Evolutionary conservation across 1,284 basidiomycete genomes (phyloP), one percentile per base, ranked within the genome.

Genomic region (Ganoderma lucidum): DNA sequence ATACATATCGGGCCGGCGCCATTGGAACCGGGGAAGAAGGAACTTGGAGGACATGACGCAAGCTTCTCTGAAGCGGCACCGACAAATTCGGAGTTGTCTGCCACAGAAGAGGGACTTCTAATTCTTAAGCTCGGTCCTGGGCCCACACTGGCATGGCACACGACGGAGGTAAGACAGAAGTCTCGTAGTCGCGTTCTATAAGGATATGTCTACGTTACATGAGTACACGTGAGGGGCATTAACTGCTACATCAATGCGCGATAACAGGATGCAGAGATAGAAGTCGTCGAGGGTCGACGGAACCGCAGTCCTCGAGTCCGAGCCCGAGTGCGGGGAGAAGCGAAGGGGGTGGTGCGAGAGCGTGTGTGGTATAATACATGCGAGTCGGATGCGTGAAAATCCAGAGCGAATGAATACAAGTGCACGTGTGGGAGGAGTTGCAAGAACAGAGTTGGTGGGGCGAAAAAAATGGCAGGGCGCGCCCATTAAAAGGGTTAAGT

Each of bases 331-430:
- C 45, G 17, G 45, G 45, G 6, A 2, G 53, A 32, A 30, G 15
- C 53, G 30, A 35, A 56, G 53, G 6, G 53, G 15, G 53, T 8
- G 45, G 6, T 6, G 45, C 2, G 45, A 9, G 45, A 10, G 53
- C 0, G n/a, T 5, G 56, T 10, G 17, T 59, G 35, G 35, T 59
- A 59, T 39, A 39, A 59, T 59, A 59, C 56, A 59, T 59, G 32
- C 19, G 10, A 39, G 35, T 39, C 30, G n/a, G 19, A 39, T 59
- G 56, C 35, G 56, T 59, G 56, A n/a, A 32, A 39, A 59, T 12
- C 56, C 35, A 37, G 56, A 23, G 56, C 35, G 35, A 39, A 58
- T 53, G 51, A 53, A 56, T 56, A 59, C 35, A 59, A 59, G 56
- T 59, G 32, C 55, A 56, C 3, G 55, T 23, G 32, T 4, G 35